Evolutionary conservation across 2,329 filamentous ascomycete genomes (phyloP), one percentile per base, ranked within the genome.

Genomic region (Alternaria triticina): DNA sequence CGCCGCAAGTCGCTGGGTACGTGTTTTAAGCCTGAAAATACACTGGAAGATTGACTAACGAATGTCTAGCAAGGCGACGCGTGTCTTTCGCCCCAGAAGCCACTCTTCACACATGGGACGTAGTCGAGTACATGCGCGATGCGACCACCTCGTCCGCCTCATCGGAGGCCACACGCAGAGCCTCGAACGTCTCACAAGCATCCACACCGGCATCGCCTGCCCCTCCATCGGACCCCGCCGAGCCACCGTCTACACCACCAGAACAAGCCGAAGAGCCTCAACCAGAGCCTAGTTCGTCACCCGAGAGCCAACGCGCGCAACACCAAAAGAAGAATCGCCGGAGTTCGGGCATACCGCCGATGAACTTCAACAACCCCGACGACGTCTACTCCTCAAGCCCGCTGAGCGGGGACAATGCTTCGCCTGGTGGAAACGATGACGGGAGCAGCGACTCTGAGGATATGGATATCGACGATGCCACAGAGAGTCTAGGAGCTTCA

Each of bases 31-130:
- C 15, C 20, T 25, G n/a, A 20, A 12, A 23, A n/a, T n/a, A n/a
- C n/a, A n/a, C n/a, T n/a, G n/a, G n/a, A n/a, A 52, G 1, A 2
- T 13, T 22, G 23, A 54, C 69, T 77, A 33, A 77, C 67, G 15
- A 6, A 11, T 28, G 49, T 22, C 44, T 63, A 87, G 87, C 95
- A 51, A 97, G 96, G 78, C 89, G 96, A 74, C 89, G 96, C 75
- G 96, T 99, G 33, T 98, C 95, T 0, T 99, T 99, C 80, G 96
- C 96, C 5, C 96, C 96, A 1, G 96, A 99, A 81, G 96, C 96
- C 12, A 99, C 96, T 4, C 86, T 99, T 36, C 96, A 99, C 78
- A 99, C 96, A 0, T 98, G 97, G 86, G 94, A 98, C 75, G 94
- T 96, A 59, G 88, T 97, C 47, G 95, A 98, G 75, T 91, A 94